Evolutionary conservation across 2,329 filamentous ascomycete species (phyloP).

Genomic region (Nemania sp.): DNA sequence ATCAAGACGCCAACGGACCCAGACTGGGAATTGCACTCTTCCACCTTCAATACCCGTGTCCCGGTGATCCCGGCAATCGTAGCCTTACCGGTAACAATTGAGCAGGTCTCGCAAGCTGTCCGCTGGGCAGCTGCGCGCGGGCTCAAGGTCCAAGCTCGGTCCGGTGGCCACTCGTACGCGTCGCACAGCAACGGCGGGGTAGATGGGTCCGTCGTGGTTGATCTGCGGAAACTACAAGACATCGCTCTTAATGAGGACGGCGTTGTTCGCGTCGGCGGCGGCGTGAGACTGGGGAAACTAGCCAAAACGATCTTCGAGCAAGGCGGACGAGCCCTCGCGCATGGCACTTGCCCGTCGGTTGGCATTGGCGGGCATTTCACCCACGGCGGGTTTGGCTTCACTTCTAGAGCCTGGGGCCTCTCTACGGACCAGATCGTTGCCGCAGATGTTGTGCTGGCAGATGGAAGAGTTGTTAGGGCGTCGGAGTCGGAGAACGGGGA

Average conservation of each 20-base stretch:
- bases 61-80: conserved; percentile 41
- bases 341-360: conserved; percentile 60
- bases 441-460: conserved; percentile 60
- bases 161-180: conserved; percentile 63
- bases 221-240: conserved; percentile 50
- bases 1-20: conserved; percentile 30
- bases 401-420: conserved; percentile 62
- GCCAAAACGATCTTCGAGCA: conserved; percentile 53
- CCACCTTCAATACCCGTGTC: conserved; percentile 46
- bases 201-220: conserved; percentile 52
- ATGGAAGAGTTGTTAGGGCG: conserved; percentile 43
- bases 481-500: conserved; percentile 40
- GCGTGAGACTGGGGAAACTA: conserved; percentile 58
- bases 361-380: conserved; percentile 60
- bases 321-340: conserved; percentile 54
- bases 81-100: conserved; percentile 43
- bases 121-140: conserved; percentile 53
- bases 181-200: conserved; percentile 57
- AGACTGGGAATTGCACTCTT: conserved; percentile 42
- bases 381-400: conserved; percentile 60
- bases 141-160: conserved; percentile 61
- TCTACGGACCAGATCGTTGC: conserved; percentile 63
- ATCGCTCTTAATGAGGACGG: conserved; percentile 38
- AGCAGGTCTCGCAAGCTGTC: conserved; percentile 56
- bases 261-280: conserved; percentile 55